Evolutionary conservation across 2,329 filamentous ascomycete species (phyloP), one percentile per base, ranked within the genome.

Genomic region (Epichloe gansuensis): DNA sequence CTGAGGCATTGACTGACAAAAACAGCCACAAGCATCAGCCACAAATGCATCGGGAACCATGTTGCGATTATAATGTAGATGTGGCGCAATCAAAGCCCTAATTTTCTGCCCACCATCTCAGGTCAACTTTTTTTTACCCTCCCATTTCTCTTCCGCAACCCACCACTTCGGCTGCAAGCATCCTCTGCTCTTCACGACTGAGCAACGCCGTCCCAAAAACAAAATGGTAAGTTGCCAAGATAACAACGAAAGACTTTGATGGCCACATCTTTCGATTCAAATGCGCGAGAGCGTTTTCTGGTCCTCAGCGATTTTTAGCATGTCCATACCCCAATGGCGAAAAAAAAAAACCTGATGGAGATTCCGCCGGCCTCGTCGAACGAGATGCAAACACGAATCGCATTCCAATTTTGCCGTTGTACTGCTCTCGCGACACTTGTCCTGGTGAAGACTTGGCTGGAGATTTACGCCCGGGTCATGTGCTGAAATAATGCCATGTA

Each of bases 391-490:
- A 36, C 49, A 41, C 41, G 31, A 2, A 15, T 11, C 9, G 7
- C 15, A 42, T 21, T 25, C 27, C 5, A 8, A 44, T 44, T 13
- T 44, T 5, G 17, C 31, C 13, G 17, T 12, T 44, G 39, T 49
- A 11, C 44, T 21, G 41, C n/a, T 41, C 35, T 50, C n/a, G 42
- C 38, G 21, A 53, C 48, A 46, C 44, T 35, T 43, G 34, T 15
- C 11, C 54, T 6, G 72, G 76, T 80, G 78, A 81, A 72, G 78
- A 80, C 71, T 72, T 81, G 81, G 78, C 81, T 84, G 78, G 80
- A 84, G 80, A 72, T 48, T 13, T 50, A n/a, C 21, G 41, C 36
- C 42, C 69, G 61, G 59, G 54, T 63, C 58, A 64, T 69, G 71
- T 57, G 76, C 74, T 74, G 74, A 74, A 74, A 80, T 38, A 55